Conservation (phyloP, 768 basidiomycete genomes). For the Amanita muscaria region DNA sequence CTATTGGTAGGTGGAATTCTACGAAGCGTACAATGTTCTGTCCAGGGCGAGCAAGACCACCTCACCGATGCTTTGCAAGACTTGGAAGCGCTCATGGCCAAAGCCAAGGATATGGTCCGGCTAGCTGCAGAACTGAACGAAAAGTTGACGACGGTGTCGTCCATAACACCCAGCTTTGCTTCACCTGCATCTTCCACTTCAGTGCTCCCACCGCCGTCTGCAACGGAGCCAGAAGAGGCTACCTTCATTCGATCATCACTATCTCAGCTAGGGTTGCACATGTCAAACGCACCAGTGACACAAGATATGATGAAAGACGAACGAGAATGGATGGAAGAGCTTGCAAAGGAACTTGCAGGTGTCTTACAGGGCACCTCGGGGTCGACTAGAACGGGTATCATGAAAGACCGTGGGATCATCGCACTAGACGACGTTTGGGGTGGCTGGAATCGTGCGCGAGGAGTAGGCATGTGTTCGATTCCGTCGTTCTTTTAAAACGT, state of each 20-base stretch:
- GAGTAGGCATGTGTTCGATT: constrained; percentile 56
- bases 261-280: constrained; percentile 79
- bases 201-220: constrained; percentile 23
- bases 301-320: constrained; percentile 85
- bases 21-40: constrained; percentile 59
- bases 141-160: constrained; percentile 45
- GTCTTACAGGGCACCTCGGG: constrained; percentile 46
- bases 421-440: constrained; percentile 93
- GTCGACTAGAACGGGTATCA: constrained; percentile 45
- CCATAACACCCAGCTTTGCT: constrained; percentile 12
- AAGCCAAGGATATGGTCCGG: constrained; percentile 88
- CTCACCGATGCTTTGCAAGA: constrained; percentile 77
- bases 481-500: constrained; percentile 6
- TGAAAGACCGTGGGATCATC: constrained; percentile 73
- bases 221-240: constrained; percentile 69
- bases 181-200: constrained; percentile 19
- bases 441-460: constrained; percentile 88
- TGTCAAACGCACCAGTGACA: constrained; percentile 75
- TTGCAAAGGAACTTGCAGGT: constrained; percentile 73
- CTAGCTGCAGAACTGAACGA: constrained; percentile 85
- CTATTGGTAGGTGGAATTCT: constrained; percentile 65
- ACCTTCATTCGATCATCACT: constrained; percentile 85
- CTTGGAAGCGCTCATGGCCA: constrained; percentile 82
- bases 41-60: constrained; percentile 51
- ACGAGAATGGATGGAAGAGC: constrained; percentile 64